A percentile compares a stretch with the other conserved stretches of the same genome.
phyloP scores from a whole-genome alignment of 345 rosid genomes.

The Jatropha curcas region DNA sequence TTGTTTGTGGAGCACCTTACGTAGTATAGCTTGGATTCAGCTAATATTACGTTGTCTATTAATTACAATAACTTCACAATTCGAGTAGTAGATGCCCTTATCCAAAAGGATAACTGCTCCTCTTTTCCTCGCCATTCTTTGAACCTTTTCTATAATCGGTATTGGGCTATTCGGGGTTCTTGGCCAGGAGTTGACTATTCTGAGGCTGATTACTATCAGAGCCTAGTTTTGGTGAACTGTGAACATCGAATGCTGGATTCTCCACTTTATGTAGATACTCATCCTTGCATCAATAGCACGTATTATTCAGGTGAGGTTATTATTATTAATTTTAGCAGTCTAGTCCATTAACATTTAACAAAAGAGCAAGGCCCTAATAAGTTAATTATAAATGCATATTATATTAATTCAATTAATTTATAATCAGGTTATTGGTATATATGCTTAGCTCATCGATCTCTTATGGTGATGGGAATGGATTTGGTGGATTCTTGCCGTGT shows the following conservation, averaged over 20 bases:
- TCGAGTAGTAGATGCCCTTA: conserved; percentile 17
- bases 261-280: conserved; percentile 2
- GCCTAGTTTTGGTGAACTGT: background rate
- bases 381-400: no score
- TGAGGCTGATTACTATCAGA: background rate
- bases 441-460: background rate
- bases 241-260: background rate
- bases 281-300: background rate
- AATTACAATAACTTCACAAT: conserved; percentile 16
- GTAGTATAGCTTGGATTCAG: conserved; percentile 8
- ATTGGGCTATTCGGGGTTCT: no score
- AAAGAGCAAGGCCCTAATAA: no score
- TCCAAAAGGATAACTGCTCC: conserved; percentile 15
- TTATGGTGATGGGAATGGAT: background rate
- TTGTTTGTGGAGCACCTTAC: conserved; percentile 21
- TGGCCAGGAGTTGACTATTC: no score
- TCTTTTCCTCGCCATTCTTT: conserved; percentile 9
- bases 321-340: no score
- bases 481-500: conserved; percentile 6
- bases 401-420: no score
- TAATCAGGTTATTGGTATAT: conserved; percentile 5
- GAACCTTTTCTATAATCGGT: background rate
- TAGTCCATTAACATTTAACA: no score
- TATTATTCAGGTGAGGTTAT: no score
- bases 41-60: conserved; percentile 23